Conservation (phyloP, 305 asterid genomes). For the Solanum hybrid region DNA sequence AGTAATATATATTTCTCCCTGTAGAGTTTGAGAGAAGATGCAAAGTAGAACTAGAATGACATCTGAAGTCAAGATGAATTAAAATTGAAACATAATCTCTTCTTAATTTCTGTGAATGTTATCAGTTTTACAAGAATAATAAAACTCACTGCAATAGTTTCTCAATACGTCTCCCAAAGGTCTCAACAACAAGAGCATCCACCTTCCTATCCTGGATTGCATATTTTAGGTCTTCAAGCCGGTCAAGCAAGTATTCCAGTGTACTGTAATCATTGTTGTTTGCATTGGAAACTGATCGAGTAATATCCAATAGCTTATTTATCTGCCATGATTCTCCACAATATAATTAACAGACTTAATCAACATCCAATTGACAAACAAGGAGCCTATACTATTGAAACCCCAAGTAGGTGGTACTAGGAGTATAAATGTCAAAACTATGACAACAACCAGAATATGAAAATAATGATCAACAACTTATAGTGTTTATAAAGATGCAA, state of each 20-base stretch:
- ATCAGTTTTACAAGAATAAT: slow-evolving; percentile 1
- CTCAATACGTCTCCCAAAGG: slow-evolving; percentile 97
- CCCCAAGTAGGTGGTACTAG: background rate
- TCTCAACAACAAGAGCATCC: slow-evolving; percentile 98
- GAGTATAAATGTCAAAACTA: background rate
- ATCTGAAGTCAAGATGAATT: background rate
- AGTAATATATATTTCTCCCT: slow-evolving; percentile 92
- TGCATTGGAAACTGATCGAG: slow-evolving; percentile 60
- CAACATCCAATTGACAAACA: background rate
- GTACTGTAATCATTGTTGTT: slow-evolving; percentile 70
- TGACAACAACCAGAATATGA: background rate
- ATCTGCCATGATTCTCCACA: slow-evolving; percentile 56
- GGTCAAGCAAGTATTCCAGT: slow-evolving; percentile 76
- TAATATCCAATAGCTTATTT: slow-evolving; percentile 69
- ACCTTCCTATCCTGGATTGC: slow-evolving; percentile 93
- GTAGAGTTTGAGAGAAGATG: slow-evolving; percentile 30
- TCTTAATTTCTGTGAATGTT: background rate
- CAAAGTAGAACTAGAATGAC: slow-evolving; percentile 4
- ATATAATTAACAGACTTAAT: slow-evolving; percentile 4
- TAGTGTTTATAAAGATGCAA: background rate
- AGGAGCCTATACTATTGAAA: background rate
- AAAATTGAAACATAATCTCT: background rate
- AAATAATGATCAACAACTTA: background rate
- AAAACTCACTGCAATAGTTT: slow-evolving; percentile 86
- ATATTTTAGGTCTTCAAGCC: slow-evolving; percentile 77